Conservation (phyloP, 1,284 basidiomycete genomes). For the Sanghuangporus sanghuang region DNA sequence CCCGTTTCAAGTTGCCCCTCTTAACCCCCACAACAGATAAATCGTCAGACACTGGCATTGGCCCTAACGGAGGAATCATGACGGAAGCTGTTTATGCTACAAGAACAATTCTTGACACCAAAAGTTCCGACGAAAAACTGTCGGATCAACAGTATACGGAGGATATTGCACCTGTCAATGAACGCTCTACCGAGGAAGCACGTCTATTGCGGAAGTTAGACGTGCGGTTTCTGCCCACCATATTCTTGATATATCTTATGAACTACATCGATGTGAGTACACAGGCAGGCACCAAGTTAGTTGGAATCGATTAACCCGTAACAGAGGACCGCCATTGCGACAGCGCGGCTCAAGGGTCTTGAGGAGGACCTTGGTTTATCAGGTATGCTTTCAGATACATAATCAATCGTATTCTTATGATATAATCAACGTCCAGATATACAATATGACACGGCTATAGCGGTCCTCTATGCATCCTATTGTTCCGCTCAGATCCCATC, state of each 20-base stretch:
- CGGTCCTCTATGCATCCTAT: constrained; percentile 12
- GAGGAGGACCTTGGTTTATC: constrained; percentile 11
- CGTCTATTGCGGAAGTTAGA: constrained; percentile 20
- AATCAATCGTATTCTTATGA: neutral
- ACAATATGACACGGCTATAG: constrained; percentile 12
- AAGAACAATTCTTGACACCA: too few species aligned
- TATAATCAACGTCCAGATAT: neutral
- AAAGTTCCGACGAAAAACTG: too few species aligned
- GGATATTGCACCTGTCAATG: neutral
- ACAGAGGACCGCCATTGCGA: constrained; percentile 8
- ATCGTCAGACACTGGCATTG: too few species aligned
- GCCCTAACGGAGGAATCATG: too few species aligned
- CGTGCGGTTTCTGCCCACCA: constrained; percentile 20
- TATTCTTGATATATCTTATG: constrained; percentile 23
- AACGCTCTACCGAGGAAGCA: neutral
- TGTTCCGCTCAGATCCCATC: constrained; percentile 11
- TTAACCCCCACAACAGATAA: too few species aligned
- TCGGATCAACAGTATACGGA: neutral
- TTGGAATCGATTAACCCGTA: neutral
- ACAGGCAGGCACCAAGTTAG: neutral
- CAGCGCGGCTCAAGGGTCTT: constrained; percentile 10
- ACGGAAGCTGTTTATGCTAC: too few species aligned
- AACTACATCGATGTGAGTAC: constrained; percentile 22
- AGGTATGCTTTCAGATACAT: constrained; percentile 7
- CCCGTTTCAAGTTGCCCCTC: too few species aligned